phyloP scores from a whole-genome alignment of 2,329 filamentous ascomycete species.

The Verticillium klebahnii region DNA sequence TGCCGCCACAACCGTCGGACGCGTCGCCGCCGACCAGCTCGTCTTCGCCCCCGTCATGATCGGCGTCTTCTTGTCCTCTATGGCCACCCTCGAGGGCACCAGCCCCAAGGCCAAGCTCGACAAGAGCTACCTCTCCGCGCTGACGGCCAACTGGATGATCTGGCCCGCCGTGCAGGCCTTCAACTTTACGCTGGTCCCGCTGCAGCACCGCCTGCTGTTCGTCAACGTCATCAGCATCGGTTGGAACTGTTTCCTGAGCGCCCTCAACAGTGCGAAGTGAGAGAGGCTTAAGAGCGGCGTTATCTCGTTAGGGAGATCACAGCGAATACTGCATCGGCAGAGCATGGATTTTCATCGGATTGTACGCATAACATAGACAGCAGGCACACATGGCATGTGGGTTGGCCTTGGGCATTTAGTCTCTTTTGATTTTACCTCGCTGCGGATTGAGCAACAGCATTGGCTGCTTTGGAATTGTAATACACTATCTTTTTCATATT shows the following conservation, averaged over 20 bases:
- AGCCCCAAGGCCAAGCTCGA: slow-evolving; percentile 61
- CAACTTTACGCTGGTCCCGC: slow-evolving; percentile 84
- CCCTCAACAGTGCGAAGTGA: slow-evolving; percentile 45
- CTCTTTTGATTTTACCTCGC: background rate
- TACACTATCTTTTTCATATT: background rate
- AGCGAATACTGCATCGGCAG: background rate
- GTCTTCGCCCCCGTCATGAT: slow-evolving; percentile 83
- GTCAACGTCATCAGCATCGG: slow-evolving; percentile 75
- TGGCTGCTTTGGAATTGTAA: background rate
- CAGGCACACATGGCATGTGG: background rate
- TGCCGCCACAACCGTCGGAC: slow-evolving; percentile 70
- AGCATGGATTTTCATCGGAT: background rate
- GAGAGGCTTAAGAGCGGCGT: background rate
- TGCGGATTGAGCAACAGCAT: background rate
- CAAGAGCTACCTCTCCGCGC: slow-evolving; percentile 64
- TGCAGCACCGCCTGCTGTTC: slow-evolving; percentile 78
- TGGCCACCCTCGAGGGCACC: slow-evolving; percentile 75
- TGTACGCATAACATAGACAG: background rate
- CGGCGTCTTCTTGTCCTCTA: slow-evolving; percentile 73
- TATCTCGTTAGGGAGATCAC: no score
- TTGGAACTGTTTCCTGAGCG: slow-evolving; percentile 63
- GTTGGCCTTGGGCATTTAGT: background rate
- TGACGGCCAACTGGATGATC: slow-evolving; percentile 80
- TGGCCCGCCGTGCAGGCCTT: slow-evolving; percentile 82
- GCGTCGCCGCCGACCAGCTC: slow-evolving; percentile 75